Evolutionary conservation across 306 rosid genomes (phyloP).

Genomic region (Pyrus betulifolia): DNA sequence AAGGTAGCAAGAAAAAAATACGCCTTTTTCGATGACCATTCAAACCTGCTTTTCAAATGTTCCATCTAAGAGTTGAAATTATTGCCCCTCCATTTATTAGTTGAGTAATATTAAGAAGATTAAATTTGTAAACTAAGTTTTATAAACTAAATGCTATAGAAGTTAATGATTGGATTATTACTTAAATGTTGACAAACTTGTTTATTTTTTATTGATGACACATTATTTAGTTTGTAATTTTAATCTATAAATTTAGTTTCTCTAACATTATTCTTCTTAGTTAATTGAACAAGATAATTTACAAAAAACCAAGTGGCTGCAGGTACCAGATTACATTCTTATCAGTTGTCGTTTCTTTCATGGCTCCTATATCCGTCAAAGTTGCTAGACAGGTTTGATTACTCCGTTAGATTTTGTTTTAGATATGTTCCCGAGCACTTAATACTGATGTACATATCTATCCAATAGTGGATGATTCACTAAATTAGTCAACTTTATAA

Average conservation of each 20-base stretch:
- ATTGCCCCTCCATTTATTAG: not conserved
- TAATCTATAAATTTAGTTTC: too few relatives aligned
- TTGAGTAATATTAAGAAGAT: not conserved
- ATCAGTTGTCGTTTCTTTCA: not conserved
- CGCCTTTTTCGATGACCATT: not conserved
- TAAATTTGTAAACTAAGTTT: too few relatives aligned
- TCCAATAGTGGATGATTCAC: not conserved
- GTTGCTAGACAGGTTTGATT: not conserved
- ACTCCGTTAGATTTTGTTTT: not conserved
- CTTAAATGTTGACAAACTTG: too few relatives aligned
- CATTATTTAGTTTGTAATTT: too few relatives aligned
- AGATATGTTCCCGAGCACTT: conserved; percentile 3
- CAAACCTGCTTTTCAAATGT: not conserved
- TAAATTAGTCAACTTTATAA: not conserved
- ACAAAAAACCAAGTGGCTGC: not conserved
- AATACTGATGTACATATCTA: too few relatives aligned
- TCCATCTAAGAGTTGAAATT: not conserved
- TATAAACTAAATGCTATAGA: too few relatives aligned
- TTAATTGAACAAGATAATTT: not conserved
- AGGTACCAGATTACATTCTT: not conserved
- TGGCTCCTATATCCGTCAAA: not conserved
- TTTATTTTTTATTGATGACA: too few relatives aligned
- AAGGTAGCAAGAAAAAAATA: too few relatives aligned
- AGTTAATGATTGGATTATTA: too few relatives aligned
- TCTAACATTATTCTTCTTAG: not conserved